Evolutionary conservation across 2,329 filamentous ascomycete genomes (phyloP), one percentile per base, ranked within the genome.

Genomic region (Trichoderma semiorbis): DNA sequence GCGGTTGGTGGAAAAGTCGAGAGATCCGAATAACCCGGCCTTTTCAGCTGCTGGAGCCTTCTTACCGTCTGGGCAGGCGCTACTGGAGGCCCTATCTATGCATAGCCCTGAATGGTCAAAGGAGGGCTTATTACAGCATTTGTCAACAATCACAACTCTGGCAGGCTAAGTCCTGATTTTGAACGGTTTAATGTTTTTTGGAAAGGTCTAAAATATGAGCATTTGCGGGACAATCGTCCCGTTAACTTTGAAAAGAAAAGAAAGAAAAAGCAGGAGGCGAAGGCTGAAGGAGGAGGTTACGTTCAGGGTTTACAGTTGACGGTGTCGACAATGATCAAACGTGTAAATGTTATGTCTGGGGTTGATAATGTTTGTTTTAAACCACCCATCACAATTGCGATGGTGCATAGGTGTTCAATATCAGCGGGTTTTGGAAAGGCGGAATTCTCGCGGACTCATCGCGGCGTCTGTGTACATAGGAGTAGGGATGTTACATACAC

Each of bases 21-120:
- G 80, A 77, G 91, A 88, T 79, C 87, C 83, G n/a, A 86, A 84
- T 73, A 83, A 87, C 68, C 79, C 85, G 12, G 79, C 78, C 7
- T 82, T 81, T 10, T 83, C 84, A 39, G 83, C 92, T 71, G 90
- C 91, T 7, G 83, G 87, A 1, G 86, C 87, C 62, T 86, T 91
- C 12, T 80, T 94, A 63, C 92, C 92, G 3, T 87, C 88, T 30
- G 89, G 88, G 73, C 90, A 93, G 72, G 89, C 85, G 73, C 82
- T 95, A 47, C 85, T 95, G 53, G 87, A 89, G 18, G 89, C 90
- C 21, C 81, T 94, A 76, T 86, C 90, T 75, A 90, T 93, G 81
- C 86, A 87, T 74, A 89, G 86, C 47, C 83, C 84, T 2, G 88
- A 89, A 75, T 89, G 88, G 84, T 84, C 89, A 64, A 88, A 88